These are phyloP conservation scores for Poa annua DNA, from an alignment of 176 grass and related monocot species.

Conservation along the genomic window DNA sequence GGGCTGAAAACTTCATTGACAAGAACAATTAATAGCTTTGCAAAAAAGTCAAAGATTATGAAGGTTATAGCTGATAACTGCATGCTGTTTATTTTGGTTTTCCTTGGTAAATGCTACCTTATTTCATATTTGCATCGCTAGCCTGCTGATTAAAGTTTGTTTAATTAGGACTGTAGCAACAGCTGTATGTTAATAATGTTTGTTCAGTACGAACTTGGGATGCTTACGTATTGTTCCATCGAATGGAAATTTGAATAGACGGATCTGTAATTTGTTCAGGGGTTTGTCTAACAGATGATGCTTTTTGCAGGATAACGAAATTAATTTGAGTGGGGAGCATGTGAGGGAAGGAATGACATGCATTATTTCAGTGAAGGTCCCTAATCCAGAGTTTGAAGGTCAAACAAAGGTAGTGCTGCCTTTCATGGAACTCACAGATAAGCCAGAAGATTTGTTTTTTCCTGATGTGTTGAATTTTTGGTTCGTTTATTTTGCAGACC, in stretches of 20 bases:
- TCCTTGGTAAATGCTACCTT: not conserved
- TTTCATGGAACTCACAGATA: slow-evolving; percentile 20
- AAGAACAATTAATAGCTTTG: slow-evolving; percentile 88
- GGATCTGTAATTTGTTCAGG: not conserved
- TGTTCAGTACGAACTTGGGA: slow-evolving; percentile 18
- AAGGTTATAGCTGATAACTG: slow-evolving; percentile 71
- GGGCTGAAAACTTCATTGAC: slow-evolving; percentile 89
- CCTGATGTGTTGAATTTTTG: slow-evolving; percentile 17
- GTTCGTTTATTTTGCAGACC: slow-evolving; percentile 59
- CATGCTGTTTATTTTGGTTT: slow-evolving; percentile 22
- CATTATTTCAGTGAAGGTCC: slow-evolving; percentile 87
- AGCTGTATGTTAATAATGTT: slow-evolving; percentile 4
- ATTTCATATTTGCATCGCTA: slow-evolving; percentile 6
- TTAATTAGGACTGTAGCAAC: slow-evolving; percentile 23
- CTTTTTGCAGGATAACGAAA: slow-evolving; percentile 84
- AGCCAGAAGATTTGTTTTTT: slow-evolving; percentile 28
- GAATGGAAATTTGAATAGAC: slow-evolving; percentile 18
- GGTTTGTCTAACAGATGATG: not conserved
- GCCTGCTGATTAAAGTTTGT: slow-evolving; percentile 13
- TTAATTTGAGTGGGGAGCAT: slow-evolving; percentile 91
- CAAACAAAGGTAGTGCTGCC: slow-evolving; percentile 81
- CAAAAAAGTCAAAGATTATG: slow-evolving; percentile 79
- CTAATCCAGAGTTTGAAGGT: slow-evolving; percentile 97
- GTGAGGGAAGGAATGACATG: slow-evolving; percentile 98
- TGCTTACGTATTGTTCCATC: slow-evolving; percentile 5